Evolutionary conservation across 1,284 basidiomycete species (phyloP).

Genomic region (Cryptococcus sp.): DNA sequence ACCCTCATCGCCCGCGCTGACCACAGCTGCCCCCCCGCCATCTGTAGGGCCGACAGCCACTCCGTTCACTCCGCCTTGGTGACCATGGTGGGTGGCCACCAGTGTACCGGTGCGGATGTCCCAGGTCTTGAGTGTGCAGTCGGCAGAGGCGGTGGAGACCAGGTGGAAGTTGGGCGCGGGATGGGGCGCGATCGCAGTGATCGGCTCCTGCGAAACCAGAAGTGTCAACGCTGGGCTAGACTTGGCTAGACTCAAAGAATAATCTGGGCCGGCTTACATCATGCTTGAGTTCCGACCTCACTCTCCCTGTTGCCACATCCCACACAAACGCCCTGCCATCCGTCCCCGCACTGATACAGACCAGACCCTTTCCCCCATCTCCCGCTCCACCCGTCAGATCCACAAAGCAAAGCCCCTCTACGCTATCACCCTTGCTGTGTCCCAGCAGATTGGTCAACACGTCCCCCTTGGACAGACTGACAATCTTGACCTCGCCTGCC

Average conservation of each 20-base stretch:
- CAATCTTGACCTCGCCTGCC: conserved; percentile 73
- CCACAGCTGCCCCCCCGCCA: conserved; percentile 54
- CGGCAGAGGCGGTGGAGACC: conserved; percentile 77
- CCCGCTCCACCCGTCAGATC: conserved; percentile 61
- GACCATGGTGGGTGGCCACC: conserved; percentile 77
- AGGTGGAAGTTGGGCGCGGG: conserved; percentile 65
- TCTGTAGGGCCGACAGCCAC: conserved; percentile 59
- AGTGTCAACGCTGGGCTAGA: background rate
- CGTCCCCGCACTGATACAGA: conserved; percentile 76
- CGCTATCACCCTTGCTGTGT: conserved; percentile 80
- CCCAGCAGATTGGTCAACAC: conserved; percentile 75
- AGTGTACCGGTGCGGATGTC: conserved; percentile 80
- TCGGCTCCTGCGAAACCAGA: conserved; percentile 62
- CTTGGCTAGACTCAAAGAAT: background rate
- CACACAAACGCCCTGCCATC: conserved; percentile 92
- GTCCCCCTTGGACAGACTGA: conserved; percentile 81
- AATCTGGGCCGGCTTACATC: conserved; percentile 53
- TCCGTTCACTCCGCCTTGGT: conserved; percentile 72
- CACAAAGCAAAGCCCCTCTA: conserved; percentile 83
- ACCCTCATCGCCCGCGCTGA: conserved; percentile 83
- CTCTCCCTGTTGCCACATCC: conserved; percentile 80
- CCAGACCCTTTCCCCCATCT: conserved; percentile 61
- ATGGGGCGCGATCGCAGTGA: conserved; percentile 73
- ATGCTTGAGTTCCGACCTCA: conserved; percentile 74
- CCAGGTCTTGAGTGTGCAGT: conserved; percentile 84